Evolutionary conservation across 1,284 basidiomycete genomes (phyloP), one percentile per base, ranked within the genome.

Genomic region (Leucoagaricus sp.): DNA sequence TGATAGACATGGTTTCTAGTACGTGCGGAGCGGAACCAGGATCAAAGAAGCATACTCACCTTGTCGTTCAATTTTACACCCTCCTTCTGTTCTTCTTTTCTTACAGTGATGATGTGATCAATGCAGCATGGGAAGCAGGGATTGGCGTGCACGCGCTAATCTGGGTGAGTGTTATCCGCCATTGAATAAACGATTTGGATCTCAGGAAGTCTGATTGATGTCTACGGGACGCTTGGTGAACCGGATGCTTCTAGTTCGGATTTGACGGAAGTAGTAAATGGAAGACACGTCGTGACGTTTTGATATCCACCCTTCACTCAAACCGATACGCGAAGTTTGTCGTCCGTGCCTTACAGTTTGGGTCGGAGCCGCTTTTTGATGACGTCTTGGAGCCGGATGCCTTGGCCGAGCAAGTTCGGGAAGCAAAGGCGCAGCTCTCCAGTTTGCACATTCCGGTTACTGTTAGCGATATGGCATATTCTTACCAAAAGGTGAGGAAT

Each of bases 341-440:
- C 23, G 86, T 85, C 3, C 81, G 87, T 19, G 82, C 73, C 1
- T 72, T 90, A 2, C 85, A 87, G 59, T 86, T 89, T 60, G 88
- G 88, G n/a, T 87, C 85, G 0, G 89, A 91, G 63, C 89, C 89
- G 2, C 71, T 92, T 28, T 92, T 72, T 63, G 89, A 91, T 65
- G 56, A 71, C 50, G 88, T 82, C 23, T 71, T 91, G 26, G 68
- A 76, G 4, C 76, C 81, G 25, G 48, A 66, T 1, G 68, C 75
- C 34, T 79, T 92, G n/a, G 83, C 85, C 1, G 61, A 69, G 0
- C 80, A 91, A 67, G 82, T 91, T 17, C 67, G 58, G 8, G 64
- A 68, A 0, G 77, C 82, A 25, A 85, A 85, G 65, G 61, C 68
- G 19, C 80, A 77, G 57, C 69, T 91, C 17, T 73, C 79, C 8